phyloP scores from a whole-genome alignment of 306 rosid genomes.

The Sindora glabra region DNA sequence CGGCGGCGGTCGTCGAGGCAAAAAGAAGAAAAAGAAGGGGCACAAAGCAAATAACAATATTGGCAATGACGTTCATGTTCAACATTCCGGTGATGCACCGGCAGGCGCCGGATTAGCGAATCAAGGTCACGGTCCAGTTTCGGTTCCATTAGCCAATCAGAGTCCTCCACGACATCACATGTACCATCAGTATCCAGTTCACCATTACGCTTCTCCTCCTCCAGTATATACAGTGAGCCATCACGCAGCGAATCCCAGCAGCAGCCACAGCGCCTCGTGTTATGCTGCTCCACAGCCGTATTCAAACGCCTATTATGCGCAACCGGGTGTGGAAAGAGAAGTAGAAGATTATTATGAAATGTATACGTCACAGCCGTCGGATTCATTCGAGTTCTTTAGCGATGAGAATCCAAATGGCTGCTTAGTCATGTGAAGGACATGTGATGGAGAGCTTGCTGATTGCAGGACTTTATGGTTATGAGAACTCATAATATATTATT shows the following conservation, averaged over 20 bases:
- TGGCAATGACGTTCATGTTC: slow-evolving; percentile 20
- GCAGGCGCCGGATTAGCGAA: slow-evolving; percentile 22
- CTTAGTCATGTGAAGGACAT: slow-evolving; percentile 28
- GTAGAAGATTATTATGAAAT: slow-evolving; percentile 17
- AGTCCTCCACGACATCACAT: slow-evolving; percentile 27
- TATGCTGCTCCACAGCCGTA: slow-evolving; percentile 31
- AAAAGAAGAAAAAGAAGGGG: slow-evolving; percentile 44
- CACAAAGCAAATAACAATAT: slow-evolving; percentile 25
- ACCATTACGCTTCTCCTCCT: slow-evolving; percentile 19
- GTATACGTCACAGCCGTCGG: slow-evolving; percentile 20
- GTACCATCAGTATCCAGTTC: slow-evolving; percentile 24
- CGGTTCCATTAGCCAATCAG: slow-evolving; percentile 28
- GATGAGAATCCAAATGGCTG: slow-evolving; percentile 87
- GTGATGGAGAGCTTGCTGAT: not conserved
- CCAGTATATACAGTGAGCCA: slow-evolving; percentile 26
- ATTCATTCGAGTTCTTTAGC: slow-evolving; percentile 52
- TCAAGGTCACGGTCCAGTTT: slow-evolving; percentile 6
- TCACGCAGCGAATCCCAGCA: slow-evolving; percentile 35
- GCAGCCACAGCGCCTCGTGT: slow-evolving; percentile 34
- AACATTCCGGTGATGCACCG: slow-evolving; percentile 12
- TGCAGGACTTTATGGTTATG: not conserved
- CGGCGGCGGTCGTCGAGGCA: slow-evolving; percentile 27
- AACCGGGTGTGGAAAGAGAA: slow-evolving; percentile 14
- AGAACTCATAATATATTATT: slow-evolving; percentile 5
- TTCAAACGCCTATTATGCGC: slow-evolving; percentile 23